A percentile compares a stretch with the other conserved stretches of the same genome.
Evolutionary conservation across 176 grass and related monocot species (phyloP).

Genomic region (Chrysopogon serrulatus): DNA sequence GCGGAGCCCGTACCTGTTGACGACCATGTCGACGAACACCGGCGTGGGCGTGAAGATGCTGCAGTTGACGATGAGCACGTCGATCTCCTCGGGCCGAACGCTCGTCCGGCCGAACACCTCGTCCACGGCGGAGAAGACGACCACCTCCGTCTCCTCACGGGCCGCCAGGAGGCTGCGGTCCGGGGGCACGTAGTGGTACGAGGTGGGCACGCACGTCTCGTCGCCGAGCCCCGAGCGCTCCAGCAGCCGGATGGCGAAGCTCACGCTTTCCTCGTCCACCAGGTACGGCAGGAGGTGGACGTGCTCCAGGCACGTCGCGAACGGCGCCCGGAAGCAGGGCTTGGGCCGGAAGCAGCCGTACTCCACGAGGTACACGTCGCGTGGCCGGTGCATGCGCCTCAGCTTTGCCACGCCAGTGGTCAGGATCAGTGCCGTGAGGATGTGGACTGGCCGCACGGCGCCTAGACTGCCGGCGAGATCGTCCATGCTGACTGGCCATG

Average conservation of each 20-base stretch:
- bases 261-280: slow-evolving; percentile 25
- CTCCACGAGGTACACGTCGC: slow-evolving; percentile 50
- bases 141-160: slow-evolving; percentile 12
- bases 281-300: slow-evolving; percentile 36
- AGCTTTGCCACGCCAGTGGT: background rate
- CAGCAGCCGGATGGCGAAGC: slow-evolving; percentile 31
- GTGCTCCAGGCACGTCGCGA: slow-evolving; percentile 47
- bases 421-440: background rate
- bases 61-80: slow-evolving; percentile 21
- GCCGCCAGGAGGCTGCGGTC: background rate
- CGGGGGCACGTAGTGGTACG: slow-evolving; percentile 14
- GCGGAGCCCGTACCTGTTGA: slow-evolving; percentile 1
- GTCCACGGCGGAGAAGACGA: slow-evolving; percentile 32
- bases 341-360: slow-evolving; percentile 56
- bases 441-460: background rate
- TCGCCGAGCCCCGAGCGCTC: slow-evolving; percentile 45
- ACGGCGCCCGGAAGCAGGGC: slow-evolving; percentile 10
- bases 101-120: background rate
- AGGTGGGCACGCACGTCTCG: slow-evolving; percentile 38
- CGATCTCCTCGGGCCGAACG: background rate
- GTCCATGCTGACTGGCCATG: background rate
- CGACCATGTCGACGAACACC: background rate
- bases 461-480: background rate
- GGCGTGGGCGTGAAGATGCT: slow-evolving; percentile 28
- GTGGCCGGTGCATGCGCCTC: background rate